phyloP scores from a whole-genome alignment of 352 stramenopile species.

The Phytophthora syringae region DNA sequence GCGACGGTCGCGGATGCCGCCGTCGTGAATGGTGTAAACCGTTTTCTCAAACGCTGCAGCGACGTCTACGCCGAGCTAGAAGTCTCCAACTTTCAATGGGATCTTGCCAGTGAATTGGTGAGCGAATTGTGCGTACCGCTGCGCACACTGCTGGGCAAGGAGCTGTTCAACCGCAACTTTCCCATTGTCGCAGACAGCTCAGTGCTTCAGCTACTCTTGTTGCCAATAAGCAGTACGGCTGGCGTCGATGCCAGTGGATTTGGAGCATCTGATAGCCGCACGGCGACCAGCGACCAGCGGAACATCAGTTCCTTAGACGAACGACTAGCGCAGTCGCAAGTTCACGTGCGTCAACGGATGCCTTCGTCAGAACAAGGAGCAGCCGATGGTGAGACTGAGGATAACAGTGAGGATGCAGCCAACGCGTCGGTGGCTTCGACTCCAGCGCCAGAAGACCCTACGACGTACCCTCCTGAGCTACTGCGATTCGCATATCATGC shows the following conservation, averaged over 20 bases:
- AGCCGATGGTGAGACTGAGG: slow-evolving; percentile 17
- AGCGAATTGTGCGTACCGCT: slow-evolving; percentile 71
- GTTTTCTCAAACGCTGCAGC: slow-evolving; percentile 70
- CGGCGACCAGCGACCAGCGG: slow-evolving; percentile 19
- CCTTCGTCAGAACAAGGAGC: slow-evolving; percentile 1
- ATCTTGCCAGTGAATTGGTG: slow-evolving; percentile 75
- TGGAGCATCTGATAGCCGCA: slow-evolving; percentile 8
- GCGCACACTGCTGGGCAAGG: slow-evolving; percentile 54
- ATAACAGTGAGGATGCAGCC: slow-evolving; percentile 14
- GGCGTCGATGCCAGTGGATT: slow-evolving; percentile 13
- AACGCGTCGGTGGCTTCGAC: slow-evolving; percentile 10
- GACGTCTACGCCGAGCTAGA: slow-evolving; percentile 77
- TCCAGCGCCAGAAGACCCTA: slow-evolving; percentile 10
- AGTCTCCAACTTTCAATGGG: slow-evolving; percentile 83
- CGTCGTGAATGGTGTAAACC: slow-evolving; percentile 59
- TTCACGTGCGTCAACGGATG: slow-evolving; percentile 19
- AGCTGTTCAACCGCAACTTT: slow-evolving; percentile 61
- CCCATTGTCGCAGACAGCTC: slow-evolving; percentile 63
- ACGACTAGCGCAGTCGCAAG: slow-evolving; percentile 33
- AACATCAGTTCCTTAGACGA: slow-evolving; percentile 45
- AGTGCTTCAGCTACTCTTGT: slow-evolving; percentile 68
- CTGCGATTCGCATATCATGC: slow-evolving; percentile 64
- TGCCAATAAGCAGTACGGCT: slow-evolving; percentile 49
- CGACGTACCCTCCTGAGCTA: slow-evolving; percentile 47
- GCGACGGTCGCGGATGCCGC: slow-evolving; percentile 41